Percentiles rank a stretch among this genome's conserved stretches.
Evolutionary conservation across 306 rosid species (phyloP).

Genomic region (Dryas alaskensis): DNA sequence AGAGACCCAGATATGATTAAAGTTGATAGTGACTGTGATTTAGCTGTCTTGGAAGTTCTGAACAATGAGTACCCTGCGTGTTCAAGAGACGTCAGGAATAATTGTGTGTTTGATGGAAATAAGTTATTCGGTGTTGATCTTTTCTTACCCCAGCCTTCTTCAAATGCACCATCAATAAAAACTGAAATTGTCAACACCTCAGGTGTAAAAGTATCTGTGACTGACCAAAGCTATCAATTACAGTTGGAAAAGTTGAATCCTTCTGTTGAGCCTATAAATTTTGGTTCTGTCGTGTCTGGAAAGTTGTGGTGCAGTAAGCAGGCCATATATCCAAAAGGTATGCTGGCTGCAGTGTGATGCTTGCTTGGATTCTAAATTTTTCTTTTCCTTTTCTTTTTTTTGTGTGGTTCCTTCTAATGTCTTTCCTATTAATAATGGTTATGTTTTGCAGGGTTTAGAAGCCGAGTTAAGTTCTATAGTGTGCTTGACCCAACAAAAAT

Average conservation of each 20-base stretch:
- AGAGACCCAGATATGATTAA: constrained; percentile 35
- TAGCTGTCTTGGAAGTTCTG: constrained; percentile 16
- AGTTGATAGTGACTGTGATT: constrained; percentile 24
- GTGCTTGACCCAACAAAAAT: constrained; percentile 59
- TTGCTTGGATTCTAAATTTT: constrained; percentile 9
- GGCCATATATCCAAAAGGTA: constrained; percentile 87
- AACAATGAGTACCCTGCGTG: constrained; percentile 33
- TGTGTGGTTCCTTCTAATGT: constrained; percentile 13
- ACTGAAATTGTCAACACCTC: constrained; percentile 20
- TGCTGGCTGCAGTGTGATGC: constrained; percentile 9
- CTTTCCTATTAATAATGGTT: constrained; percentile 10
- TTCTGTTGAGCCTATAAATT: constrained; percentile 47
- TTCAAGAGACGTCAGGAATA: constrained; percentile 31
- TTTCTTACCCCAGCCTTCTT: constrained; percentile 25
- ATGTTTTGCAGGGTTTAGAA: constrained; percentile 70
- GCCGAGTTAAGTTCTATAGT: constrained; percentile 60
- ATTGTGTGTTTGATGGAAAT: constrained; percentile 32
- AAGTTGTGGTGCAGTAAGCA: constrained; percentile 70
- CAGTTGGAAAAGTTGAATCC: constrained; percentile 25
- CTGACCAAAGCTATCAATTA: constrained; percentile 23
- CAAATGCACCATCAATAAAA: constrained; percentile 26
- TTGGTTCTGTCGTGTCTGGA: constrained; percentile 66
- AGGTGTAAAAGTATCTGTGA: constrained; percentile 14
- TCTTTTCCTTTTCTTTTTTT: neutral
- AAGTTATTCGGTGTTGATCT: constrained; percentile 51